Conservation (phyloP, 768 basidiomycete species). For the Leccinum truebloodii region DNA sequence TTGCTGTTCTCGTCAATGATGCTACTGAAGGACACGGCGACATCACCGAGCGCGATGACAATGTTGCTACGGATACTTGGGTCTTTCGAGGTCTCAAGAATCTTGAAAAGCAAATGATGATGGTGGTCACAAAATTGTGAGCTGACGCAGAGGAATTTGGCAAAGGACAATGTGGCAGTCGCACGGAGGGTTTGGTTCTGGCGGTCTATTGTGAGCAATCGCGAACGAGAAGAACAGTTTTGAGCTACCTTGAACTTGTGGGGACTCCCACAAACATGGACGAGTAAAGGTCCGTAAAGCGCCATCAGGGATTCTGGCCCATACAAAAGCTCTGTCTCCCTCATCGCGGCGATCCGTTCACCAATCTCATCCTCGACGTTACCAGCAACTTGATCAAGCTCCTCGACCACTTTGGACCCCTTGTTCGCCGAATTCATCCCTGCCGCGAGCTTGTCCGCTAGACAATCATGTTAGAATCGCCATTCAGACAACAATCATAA, state of each 20-base stretch:
- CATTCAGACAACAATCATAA: not conserved
- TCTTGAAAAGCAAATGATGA: constrained; percentile 87
- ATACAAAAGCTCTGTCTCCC: constrained; percentile 87
- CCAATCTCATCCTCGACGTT: constrained; percentile 99
- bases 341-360: constrained; percentile 79
- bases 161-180: constrained; percentile 84
- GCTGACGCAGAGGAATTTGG: constrained; percentile 96
- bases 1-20: constrained; percentile 98
- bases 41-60: constrained; percentile 96
- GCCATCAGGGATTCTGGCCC: constrained; percentile 80
- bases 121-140: constrained; percentile 92
- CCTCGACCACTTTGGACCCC: constrained; percentile 66
- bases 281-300: constrained; percentile 86
- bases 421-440: constrained; percentile 38
- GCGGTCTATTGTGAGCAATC: constrained; percentile 8
- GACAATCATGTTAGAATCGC: not conserved
- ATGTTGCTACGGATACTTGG: constrained; percentile 92
- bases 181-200: constrained; percentile 87
- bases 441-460: constrained; percentile 62
- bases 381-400: constrained; percentile 95
- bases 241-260: constrained; percentile 79
- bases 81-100: constrained; percentile 90
- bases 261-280: constrained; percentile 88
- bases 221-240: not conserved
- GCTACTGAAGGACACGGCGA: constrained; percentile 96